Evolutionary conservation across 2,329 filamentous ascomycete species (phyloP), one percentile per base, ranked within the genome.

Genomic region (Bimuria novae-zelandiae): DNA sequence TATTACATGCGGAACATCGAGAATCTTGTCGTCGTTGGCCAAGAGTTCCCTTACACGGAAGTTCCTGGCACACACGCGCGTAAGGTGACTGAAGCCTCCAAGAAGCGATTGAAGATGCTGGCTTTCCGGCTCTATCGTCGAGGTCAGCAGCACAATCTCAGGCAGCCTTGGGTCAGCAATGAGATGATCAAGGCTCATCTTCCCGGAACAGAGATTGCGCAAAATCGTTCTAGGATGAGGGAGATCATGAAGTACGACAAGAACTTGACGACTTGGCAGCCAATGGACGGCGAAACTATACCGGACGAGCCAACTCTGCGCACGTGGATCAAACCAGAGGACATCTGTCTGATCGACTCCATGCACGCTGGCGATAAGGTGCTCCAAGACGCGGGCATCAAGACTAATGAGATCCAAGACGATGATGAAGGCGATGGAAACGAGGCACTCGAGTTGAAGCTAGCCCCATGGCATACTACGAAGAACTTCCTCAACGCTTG

Each of bases 301-400:
- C 90, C 92, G 11, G 91, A 96, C 54, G 89, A 93, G 67, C 84
- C 89, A 21, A 84, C 84, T 2, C 88, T 97, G 56, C 88, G 93
- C 35, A 82, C 85, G 21, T 92, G 95, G 87, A 92, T 99, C 62
- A 93, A 92, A 60, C 93, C 94, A 0, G 94, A 99, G 73, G 93
- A 97, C 67, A 90, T 97, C 1, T 97, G 92, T 73, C 76, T 97
- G 39, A 85, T 97, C 25, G 93, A 99, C 70, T 90, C 93, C 0
- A 99, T 97, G 93, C 92, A 97, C 72, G 89, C 97, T 33, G 94
- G 94, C 39, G 87, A 91, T 58, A 92, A 95, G 69, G 89, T 96
- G 71, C 84, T 99, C 25, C 86, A 89, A 58, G 94, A 97, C 73
- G 90, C 94, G 17, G 94, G 94, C 8, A 96, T 93, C 71, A 89